Evolutionary conservation across 805 yeast species (phyloP), one percentile per base, ranked within the genome.

Genomic region (Grigorovia humatica): DNA sequence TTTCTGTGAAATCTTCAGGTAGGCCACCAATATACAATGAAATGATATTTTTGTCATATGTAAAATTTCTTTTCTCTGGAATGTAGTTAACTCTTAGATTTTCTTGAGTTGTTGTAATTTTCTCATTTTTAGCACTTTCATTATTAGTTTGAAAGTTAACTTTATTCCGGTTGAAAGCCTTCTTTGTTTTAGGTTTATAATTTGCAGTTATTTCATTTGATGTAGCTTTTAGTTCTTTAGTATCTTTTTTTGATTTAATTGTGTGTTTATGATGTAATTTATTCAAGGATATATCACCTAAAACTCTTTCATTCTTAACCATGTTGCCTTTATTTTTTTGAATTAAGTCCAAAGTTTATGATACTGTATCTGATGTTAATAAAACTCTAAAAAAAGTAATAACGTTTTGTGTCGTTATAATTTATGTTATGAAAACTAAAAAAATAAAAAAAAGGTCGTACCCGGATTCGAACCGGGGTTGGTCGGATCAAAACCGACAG

Each of bases 401-500:
- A 30, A 46, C 17, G 27, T 23, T 27, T 18, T 27, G n/a, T 27
- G 27, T 23, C 45, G 27, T 18, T 23, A 12, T 19, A 19, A 13
- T n/a, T n/a, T 13, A 13, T 43, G 40, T 41, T 47, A 32, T 13
- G 38, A 32, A 32, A 32, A 32, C 11, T 2, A 41, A 46, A 29
- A n/a, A 13, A 8, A 13, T 55, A 61, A 62, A 59, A 58, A 52
- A 56, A 55, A 80, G 85, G 84, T 80, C 85, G 77, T 78, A 77
- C 85, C 85, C 85, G 85, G 85, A 79, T 79, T 81, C 85, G 86
- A 81, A 81, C 85, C 80, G 85, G 85, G 84, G 85, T 81, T 79
- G 80, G 74, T 69, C 78, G 85, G 85, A 81, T 81, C 85, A 81
- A 78, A 81, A 81, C 85, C 85, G 79, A 79, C 75, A 74, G 85